These are phyloP conservation scores for Yarrowia porcina DNA, from an alignment of 805 yeast species.

Conservation along the genomic window DNA sequence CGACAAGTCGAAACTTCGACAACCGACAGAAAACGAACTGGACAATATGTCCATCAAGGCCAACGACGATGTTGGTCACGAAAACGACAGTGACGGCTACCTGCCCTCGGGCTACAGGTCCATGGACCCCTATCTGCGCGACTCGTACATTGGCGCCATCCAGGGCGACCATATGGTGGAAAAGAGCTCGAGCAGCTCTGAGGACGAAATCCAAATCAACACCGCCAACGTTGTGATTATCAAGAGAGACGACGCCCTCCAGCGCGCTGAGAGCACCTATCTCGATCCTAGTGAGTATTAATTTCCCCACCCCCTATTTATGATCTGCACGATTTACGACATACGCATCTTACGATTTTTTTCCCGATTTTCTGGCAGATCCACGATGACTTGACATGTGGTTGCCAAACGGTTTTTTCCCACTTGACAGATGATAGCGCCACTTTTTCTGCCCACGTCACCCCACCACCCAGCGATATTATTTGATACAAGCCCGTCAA, in stretches of 20 bases:
- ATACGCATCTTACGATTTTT: background rate
- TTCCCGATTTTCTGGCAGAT: background rate
- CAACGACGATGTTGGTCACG: constrained; percentile 17
- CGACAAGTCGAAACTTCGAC: constrained; percentile 1
- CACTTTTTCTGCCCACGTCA: background rate
- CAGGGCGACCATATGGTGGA: constrained; percentile 17
- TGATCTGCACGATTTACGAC: background rate
- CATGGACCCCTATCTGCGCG: constrained; percentile 15
- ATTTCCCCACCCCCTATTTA: background rate
- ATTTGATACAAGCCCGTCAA: background rate
- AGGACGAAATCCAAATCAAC: background rate
- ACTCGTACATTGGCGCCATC: constrained; percentile 12
- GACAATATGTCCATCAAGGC: constrained; percentile 15
- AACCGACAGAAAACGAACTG: background rate
- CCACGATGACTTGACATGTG: no score
- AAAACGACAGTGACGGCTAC: background rate
- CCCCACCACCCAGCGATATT: background rate
- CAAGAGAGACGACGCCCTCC: background rate
- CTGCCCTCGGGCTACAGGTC: constrained; percentile 18
- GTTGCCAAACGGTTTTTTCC: no score
- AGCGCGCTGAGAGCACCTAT: background rate
- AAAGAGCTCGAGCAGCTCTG: background rate
- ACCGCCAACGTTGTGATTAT: constrained; percentile 5
- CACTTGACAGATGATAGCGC: no score
- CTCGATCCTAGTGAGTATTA: constrained; percentile 16